Conservation (phyloP, 495 filamentous ascomycete species). For the Neurospora tetrasperma region DNA sequence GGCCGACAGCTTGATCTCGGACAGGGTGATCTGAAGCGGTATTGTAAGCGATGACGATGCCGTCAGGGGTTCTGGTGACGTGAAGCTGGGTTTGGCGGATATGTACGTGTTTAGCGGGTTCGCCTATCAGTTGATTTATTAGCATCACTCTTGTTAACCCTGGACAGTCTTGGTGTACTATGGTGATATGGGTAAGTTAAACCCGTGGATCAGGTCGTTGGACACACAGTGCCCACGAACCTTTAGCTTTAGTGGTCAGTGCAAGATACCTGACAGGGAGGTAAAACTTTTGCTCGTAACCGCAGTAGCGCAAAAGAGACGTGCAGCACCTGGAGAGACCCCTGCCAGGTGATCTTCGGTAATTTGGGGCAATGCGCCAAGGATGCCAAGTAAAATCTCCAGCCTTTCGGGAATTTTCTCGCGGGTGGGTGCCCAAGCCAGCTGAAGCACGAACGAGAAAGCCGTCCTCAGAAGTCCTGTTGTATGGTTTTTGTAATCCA, state of each 20-base stretch:
- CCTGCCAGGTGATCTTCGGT: constrained; percentile 13
- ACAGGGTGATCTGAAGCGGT: constrained; percentile 89
- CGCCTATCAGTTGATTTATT: constrained; percentile 50
- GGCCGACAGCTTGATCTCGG: constrained; percentile 91
- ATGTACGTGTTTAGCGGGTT: constrained; percentile 96
- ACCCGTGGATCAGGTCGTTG: no score
- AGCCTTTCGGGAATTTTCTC: neutral
- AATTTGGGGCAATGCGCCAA: constrained; percentile 26
- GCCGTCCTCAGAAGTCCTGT: neutral
- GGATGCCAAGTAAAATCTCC: neutral
- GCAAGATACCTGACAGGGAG: no score
- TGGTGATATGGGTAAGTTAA: no score
- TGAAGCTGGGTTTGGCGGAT: constrained; percentile 79
- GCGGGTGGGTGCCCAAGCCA: neutral
- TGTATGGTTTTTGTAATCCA: neutral
- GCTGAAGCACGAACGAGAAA: neutral
- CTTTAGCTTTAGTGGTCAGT: no score
- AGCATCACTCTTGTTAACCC: constrained; percentile 27
- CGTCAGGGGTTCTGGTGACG: constrained; percentile 85
- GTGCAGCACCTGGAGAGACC: constrained; percentile 9
- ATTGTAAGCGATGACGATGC: constrained; percentile 91
- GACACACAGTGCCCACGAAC: no score
- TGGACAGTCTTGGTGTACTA: constrained; percentile 3
- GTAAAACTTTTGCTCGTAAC: no score
- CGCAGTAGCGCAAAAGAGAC: constrained; percentile 12